Evolutionary conservation across 23 red algal species (phyloP).

Genomic region (Gracilaria domingensis): DNA sequence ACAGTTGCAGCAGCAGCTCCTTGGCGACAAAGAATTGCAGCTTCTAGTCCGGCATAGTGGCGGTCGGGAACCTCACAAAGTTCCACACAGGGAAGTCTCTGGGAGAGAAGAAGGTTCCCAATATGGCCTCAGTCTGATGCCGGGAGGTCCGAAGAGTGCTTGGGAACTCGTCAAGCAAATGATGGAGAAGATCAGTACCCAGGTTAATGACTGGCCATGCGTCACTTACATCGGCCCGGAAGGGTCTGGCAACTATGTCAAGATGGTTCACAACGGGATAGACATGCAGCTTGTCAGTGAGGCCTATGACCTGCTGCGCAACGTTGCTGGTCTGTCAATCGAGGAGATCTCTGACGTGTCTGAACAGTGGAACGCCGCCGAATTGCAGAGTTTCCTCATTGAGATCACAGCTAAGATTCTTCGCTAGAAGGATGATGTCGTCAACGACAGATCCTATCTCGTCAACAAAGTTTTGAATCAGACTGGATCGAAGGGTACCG

Average conservation of each 20-base stretch:
- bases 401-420: slow-evolving; percentile 90
- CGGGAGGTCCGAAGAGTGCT: slow-evolving; percentile 78
- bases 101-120: slow-evolving; percentile 96
- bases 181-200: slow-evolving; percentile 82
- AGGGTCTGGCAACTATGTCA: slow-evolving; percentile 98
- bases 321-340: slow-evolving; percentile 52
- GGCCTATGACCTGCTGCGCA: slow-evolving; percentile 82
- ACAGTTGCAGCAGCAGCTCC: too few species aligned
- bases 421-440: slow-evolving; percentile 64
- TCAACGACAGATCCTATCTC: slow-evolving; percentile 62
- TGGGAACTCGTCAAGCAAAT: slow-evolving; percentile 76
- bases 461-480: slow-evolving; percentile 85
- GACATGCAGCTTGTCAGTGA: slow-evolving; percentile 99
- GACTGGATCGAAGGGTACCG: slow-evolving; percentile 95
- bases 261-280: slow-evolving; percentile 99
- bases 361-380: slow-evolving; percentile 93
- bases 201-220: slow-evolving; percentile 95
- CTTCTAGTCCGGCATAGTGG: too few species aligned
- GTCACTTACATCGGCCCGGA: slow-evolving; percentile 92
- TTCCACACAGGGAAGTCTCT: slow-evolving; percentile 90
- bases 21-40: too few species aligned
- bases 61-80: too few species aligned
- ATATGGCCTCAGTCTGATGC: slow-evolving; percentile 93
- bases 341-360: slow-evolving; percentile 74
- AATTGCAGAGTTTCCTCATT: too few species aligned